These are phyloP conservation scores for Sarcodon sp. DNA, from an alignment of 768 basidiomycete species.

Conservation along the genomic window DNA sequence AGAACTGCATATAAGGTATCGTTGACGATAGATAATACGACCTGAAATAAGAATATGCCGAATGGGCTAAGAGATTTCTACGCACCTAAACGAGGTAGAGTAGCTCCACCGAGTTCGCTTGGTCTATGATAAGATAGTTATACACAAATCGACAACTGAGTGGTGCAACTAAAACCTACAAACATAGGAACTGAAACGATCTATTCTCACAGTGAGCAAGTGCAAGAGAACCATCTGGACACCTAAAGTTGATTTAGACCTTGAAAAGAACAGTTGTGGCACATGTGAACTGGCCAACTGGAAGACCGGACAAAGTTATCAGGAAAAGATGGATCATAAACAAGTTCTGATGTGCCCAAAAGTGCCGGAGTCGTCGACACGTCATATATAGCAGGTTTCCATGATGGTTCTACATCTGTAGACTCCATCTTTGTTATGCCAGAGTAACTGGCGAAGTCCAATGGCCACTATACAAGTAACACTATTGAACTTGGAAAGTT, in stretches of 20 bases:
- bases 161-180: slow-evolving; percentile 23
- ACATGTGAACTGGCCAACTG: slow-evolving; percentile 32
- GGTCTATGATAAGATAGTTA: background rate
- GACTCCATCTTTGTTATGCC: too few relatives aligned
- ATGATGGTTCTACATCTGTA: slow-evolving; percentile 4
- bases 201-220: slow-evolving; percentile 65
- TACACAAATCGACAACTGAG: slow-evolving; percentile 2
- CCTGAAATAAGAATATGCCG: background rate
- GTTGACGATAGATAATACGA: background rate
- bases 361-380: slow-evolving; percentile 8
- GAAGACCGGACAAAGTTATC: slow-evolving; percentile 42
- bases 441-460: too few relatives aligned
- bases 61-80: background rate
- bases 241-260: slow-evolving; percentile 30
- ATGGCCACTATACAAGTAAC: too few relatives aligned
- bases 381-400: slow-evolving; percentile 20
- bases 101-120: background rate
- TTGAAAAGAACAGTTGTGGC: background rate
- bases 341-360: slow-evolving; percentile 4
- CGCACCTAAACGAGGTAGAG: too few relatives aligned
- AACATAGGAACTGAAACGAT: slow-evolving; percentile 38
- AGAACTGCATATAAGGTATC: slow-evolving; percentile 8
- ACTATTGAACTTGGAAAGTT: too few relatives aligned
- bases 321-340: slow-evolving; percentile 11
- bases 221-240: slow-evolving; percentile 56